Base-by-base conservation (phyloP, 2,329 filamentous ascomycete species). In the Colletotrichum godetiae region DNA sequence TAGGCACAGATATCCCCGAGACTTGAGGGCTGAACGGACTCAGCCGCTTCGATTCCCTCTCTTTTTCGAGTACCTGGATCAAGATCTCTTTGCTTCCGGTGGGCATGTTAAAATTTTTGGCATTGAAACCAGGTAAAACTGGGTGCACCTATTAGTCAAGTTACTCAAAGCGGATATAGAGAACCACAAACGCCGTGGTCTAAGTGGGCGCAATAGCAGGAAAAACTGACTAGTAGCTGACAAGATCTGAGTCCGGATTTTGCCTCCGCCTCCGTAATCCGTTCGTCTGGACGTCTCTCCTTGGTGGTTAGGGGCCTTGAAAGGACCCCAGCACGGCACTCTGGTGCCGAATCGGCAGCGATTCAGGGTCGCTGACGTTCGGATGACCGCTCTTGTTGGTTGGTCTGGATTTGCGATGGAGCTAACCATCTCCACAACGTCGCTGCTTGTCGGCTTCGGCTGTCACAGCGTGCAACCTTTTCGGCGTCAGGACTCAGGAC, bases 291-390 rank as follows among this genome's bases (percentile, higher is more conserved):
- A 42, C 37, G 5, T 42, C 37, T 42, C 37, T 42, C 27, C 33
- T 49, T 56, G 53, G 53, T 29, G 53, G 53, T 56, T 56, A 13
- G 53, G 53, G 29, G 37, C 37, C 19, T 42, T 13, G 37, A 42
- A 15, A 42, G 7, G 52, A 19, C 42, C 24, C 62, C 33, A 53
- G 35, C 33, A 31, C 33, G 52, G 52, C 12, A 12, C 24, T 29
- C 5, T 52, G 62, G 62, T 65, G 62, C 62, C 62, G 62, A 65
- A 22, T 57, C 62, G 62, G 62, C 62, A 57, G 10, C 33, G 22
- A 29, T 31, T 15, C 62, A 29, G 35, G 52, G 19, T 46, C 24
- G 22, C 52, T 57, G 33, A 31, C 52, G 52, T 57, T 65, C 52
- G 52, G 62, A 57, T 57, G 62, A 29, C 52, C 37, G 33, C 24